A percentile compares a stretch with the other conserved stretches of the same genome.
phyloP scores from a whole-genome alignment of 2,329 filamentous ascomycete species.

The Didymella exigua region DNA sequence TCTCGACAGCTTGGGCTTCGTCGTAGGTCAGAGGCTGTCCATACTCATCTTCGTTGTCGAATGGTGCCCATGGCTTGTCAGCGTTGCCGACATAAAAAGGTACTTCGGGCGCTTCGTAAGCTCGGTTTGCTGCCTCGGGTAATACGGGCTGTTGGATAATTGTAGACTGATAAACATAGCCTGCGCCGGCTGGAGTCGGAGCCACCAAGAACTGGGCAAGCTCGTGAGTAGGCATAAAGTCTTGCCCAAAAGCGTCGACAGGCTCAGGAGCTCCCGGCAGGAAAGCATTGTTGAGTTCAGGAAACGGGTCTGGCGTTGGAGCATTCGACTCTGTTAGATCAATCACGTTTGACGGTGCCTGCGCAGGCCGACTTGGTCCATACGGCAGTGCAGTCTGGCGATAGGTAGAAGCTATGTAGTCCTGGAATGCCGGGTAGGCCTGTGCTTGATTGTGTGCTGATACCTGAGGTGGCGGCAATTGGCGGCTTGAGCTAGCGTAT shows the following conservation, averaged over 20 bases:
- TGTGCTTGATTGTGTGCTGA: neutral
- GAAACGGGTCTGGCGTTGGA: conserved; percentile 32
- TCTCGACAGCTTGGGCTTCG: conserved; percentile 34
- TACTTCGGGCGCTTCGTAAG: conserved; percentile 10
- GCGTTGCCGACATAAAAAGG: conserved; percentile 5
- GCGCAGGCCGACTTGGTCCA: neutral
- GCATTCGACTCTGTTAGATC: conserved; percentile 37
- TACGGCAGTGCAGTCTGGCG: conserved; percentile 6
- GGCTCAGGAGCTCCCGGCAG: conserved; percentile 5
- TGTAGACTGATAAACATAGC: conserved; percentile 23
- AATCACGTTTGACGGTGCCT: conserved; percentile 10
- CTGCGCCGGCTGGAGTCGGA: conserved; percentile 19
- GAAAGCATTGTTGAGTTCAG: conserved; percentile 25
- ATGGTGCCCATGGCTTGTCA: conserved; percentile 6
- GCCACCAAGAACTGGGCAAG: conserved; percentile 38
- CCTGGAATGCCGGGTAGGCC: neutral
- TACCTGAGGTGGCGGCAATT: conserved; percentile 1
- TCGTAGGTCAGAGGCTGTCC: conserved; percentile 18
- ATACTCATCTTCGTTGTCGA: conserved; percentile 26
- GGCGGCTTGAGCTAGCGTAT: conserved; percentile 10
- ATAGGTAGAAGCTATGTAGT: neutral
- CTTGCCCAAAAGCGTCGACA: conserved; percentile 27
- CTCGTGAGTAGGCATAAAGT: conserved; percentile 34
- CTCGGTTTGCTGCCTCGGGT: neutral
- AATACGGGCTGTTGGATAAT: conserved; percentile 1